Evolutionary conservation across 495 filamentous ascomycete species (phyloP), one percentile per base, ranked within the genome.

Genomic region (Penicillium robsamsonii): DNA sequence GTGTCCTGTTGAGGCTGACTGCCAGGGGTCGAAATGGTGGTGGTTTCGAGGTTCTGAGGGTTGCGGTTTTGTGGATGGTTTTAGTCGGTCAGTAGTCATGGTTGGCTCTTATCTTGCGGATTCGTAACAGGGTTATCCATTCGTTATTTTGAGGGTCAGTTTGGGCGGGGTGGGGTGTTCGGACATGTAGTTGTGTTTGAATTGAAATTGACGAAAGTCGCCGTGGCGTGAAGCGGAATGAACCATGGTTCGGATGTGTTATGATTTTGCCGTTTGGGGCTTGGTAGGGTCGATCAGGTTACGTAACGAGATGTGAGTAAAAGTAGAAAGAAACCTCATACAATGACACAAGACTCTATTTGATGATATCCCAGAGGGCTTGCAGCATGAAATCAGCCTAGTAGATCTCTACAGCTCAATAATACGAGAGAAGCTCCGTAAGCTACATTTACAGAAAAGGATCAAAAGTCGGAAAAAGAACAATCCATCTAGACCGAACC

Each of bases 1-100:
- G 67, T 96, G 90, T 50, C 92, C 92, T 6, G 89, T 86, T 1
- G 87, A 83, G 15, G 82, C 82, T 20, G 87, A 87, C 71, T 91
- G 92, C 88, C 89, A 96, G 31, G 88, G 76, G 65, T 96, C 91
- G 70, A 90, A 92, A 58, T 70, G 61, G 42, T 72, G 70, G 62
- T 78, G 75, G 48, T 82, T 81, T 30, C 53, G 49, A 1, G 46
- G 48, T 38, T 55, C 41, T 33, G 35, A 12, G n/a, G 25, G 54
- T 22, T 46, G 37, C 18, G 29, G 46, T 20, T 54, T 62, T 31
- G 43, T 15, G 1, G 18, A 33, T 12, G 1, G 15, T 29, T 25
- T 20, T 12, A 15, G 13, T 4, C 15, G 15, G 15, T 27, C 15
- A 18, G 4, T 40, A 13, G 41, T 8, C 50, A 43, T 51, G n/a